Conservation (phyloP, 371 early-diverging fungal species). For the Sporodiniella umbellata region DNA sequence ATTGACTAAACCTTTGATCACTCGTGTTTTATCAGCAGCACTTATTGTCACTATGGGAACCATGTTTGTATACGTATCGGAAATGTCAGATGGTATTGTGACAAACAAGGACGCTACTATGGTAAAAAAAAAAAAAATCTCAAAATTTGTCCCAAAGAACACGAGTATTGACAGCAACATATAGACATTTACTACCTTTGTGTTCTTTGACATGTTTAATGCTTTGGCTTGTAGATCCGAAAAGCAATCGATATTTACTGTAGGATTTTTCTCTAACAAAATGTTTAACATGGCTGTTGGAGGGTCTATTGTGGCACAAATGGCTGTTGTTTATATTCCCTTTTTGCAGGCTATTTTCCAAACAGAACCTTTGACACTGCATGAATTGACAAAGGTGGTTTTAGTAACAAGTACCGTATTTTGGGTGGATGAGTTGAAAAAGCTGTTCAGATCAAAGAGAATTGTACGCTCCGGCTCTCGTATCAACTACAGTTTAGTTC, state of each 20-base stretch:
- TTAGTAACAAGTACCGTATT: slow-evolving; percentile 71
- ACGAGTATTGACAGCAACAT: too few species aligned
- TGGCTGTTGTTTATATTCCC: slow-evolving; percentile 86
- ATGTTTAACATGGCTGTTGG: slow-evolving; percentile 86
- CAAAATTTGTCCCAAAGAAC: background rate
- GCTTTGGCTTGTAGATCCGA: slow-evolving; percentile 88
- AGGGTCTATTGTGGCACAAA: slow-evolving; percentile 81
- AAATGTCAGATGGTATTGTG: slow-evolving; percentile 74
- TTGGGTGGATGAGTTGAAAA: slow-evolving; percentile 69
- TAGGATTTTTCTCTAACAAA: slow-evolving; percentile 82
- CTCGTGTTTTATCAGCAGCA: slow-evolving; percentile 79
- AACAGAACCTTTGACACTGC: slow-evolving; percentile 76
- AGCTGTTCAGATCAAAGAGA: slow-evolving; percentile 14
- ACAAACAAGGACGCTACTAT: slow-evolving; percentile 88
- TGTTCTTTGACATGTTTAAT: slow-evolving; percentile 95
- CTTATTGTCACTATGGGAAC: slow-evolving; percentile 86
- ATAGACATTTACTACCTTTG: slow-evolving; percentile 95
- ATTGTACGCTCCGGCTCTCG: slow-evolving; percentile 9
- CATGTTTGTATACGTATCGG: slow-evolving; percentile 74
- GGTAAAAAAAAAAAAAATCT: slow-evolving; percentile 47
- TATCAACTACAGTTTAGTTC: slow-evolving; percentile 17
- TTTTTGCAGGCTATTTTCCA: slow-evolving; percentile 92
- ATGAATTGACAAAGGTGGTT: slow-evolving; percentile 67
- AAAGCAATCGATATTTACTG: slow-evolving; percentile 73
- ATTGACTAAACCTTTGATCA: slow-evolving; percentile 67